These are phyloP conservation scores for Paradendryphiella salina DNA, from an alignment of 2,329 filamentous ascomycete species.

Conservation along the genomic window DNA sequence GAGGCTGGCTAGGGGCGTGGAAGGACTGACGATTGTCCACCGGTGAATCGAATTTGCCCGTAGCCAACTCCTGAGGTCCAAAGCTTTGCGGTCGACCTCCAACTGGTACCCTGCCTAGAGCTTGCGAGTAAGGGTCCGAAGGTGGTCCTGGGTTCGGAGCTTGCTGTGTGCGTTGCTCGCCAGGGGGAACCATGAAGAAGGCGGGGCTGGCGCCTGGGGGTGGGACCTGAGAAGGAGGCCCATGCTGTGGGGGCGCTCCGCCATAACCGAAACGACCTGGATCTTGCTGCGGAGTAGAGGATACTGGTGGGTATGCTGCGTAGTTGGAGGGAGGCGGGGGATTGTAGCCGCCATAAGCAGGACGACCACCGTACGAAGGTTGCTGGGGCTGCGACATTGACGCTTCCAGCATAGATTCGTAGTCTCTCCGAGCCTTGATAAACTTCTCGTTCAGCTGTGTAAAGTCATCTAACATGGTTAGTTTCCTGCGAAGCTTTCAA, in stretches of 20 bases:
- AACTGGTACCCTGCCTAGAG: slow-evolving; percentile 42
- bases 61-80: slow-evolving; percentile 54
- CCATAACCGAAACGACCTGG: slow-evolving; percentile 35
- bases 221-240: slow-evolving; percentile 46
- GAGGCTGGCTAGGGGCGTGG: slow-evolving; percentile 28
- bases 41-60: slow-evolving; percentile 53
- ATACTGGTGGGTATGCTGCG: slow-evolving; percentile 40
- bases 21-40: slow-evolving; percentile 51
- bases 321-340: slow-evolving; percentile 38
- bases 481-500: not conserved
- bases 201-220: slow-evolving; percentile 42
- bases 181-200: slow-evolving; percentile 47
- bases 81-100: slow-evolving; percentile 44
- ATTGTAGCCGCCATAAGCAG: slow-evolving; percentile 39
- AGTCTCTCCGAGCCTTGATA: slow-evolving; percentile 96
- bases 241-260: slow-evolving; percentile 40
- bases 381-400: slow-evolving; percentile 95
- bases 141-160: slow-evolving; percentile 36
- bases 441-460: slow-evolving; percentile 99
- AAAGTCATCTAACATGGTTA: slow-evolving; percentile 75
- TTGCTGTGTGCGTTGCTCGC: slow-evolving; percentile 36
- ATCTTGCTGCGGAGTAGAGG: slow-evolving; percentile 42
- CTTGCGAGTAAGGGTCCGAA: slow-evolving; percentile 46
- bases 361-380: slow-evolving; percentile 72
- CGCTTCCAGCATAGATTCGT: slow-evolving; percentile 91